Base-by-base conservation (phyloP, 371 early-diverging fungal genomes). In the Entomophthora muscae region DNA sequence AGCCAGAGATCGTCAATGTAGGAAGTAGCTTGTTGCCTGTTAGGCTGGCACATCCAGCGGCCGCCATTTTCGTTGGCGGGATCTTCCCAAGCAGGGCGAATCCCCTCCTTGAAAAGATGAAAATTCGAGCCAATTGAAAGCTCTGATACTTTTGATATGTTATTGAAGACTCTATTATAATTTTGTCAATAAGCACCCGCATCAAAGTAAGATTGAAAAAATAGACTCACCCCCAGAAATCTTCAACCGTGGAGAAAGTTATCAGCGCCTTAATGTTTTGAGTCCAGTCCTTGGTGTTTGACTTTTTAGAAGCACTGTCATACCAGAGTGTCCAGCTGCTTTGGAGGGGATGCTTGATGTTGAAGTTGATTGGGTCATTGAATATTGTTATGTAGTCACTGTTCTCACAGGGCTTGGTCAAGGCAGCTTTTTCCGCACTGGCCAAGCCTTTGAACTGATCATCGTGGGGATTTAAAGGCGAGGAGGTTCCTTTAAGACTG, bases 61-160 rank as follows among this genome's bases (percentile, higher is more conserved):
- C 99, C 99, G 68, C 99, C 99, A 51, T 90, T 76, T 51, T 77
- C 81, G 78, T 99, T 99, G 53, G 78, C 83, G 21, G 84, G 73
- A 72, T 99, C 99, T 77, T 99, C 99, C 99, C 99, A 99, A 86
- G 88, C 89, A 21, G 99, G 99, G 75, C 85, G 83, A 65, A 99
- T 82, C 29, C 94, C 97, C 66, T 88, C 80, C 75, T 92, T 91
- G 85, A 99, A 99, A 64, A 99, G 74, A 68, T 98, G 95, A 71
- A 94, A 91, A 78, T 97, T 94, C 55, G 93, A 83, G 54, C 86
- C 85, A 54, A 78, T 71, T 21, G 83, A 75, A 66, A 95, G 75
- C 55, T 90, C 86, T 53, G 81, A 79, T n/a, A 89, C 79, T 65
- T 83, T 83, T 65, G 82, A 76, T 55, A 94, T 78, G 71, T 90